These are phyloP conservation scores for Diaporthe nobilis DNA, from an alignment of 2,329 filamentous ascomycete species.

Conservation along the genomic window DNA sequence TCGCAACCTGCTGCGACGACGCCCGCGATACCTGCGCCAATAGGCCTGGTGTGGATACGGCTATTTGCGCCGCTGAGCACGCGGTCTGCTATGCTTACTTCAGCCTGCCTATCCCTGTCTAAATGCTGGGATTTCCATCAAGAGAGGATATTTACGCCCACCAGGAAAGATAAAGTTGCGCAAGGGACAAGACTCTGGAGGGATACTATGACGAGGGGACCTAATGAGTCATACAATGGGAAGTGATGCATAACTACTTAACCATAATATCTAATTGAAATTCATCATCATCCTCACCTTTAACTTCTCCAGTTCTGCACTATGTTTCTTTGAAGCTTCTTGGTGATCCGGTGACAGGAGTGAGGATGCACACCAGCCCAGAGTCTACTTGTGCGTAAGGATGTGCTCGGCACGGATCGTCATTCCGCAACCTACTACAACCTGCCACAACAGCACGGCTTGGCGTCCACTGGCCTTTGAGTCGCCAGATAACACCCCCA, in stretches of 20 bases:
- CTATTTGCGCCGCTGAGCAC: neutral
- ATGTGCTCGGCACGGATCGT: neutral
- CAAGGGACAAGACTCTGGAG: neutral
- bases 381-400: neutral
- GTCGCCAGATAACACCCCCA: too few species aligned
- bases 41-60: neutral
- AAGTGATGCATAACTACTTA: conserved; percentile 13
- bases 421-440: neutral
- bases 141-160: neutral
- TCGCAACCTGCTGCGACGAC: conserved; percentile 12
- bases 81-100: conserved; percentile 10
- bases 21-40: neutral
- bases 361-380: neutral
- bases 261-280: conserved; percentile 12
- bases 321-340: neutral
- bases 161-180: neutral
- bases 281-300: neutral
- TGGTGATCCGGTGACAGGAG: neutral
- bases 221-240: neutral
- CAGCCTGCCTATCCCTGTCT: conserved; percentile 8
- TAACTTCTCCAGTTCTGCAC: neutral
- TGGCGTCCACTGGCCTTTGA: neutral
- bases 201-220: neutral
- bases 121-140: too few species aligned
- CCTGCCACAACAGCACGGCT: neutral